phyloP scores from a whole-genome alignment of 225 moss, liverwort and hornwort genomes.

The Pseudoscleropodium purum region DNA sequence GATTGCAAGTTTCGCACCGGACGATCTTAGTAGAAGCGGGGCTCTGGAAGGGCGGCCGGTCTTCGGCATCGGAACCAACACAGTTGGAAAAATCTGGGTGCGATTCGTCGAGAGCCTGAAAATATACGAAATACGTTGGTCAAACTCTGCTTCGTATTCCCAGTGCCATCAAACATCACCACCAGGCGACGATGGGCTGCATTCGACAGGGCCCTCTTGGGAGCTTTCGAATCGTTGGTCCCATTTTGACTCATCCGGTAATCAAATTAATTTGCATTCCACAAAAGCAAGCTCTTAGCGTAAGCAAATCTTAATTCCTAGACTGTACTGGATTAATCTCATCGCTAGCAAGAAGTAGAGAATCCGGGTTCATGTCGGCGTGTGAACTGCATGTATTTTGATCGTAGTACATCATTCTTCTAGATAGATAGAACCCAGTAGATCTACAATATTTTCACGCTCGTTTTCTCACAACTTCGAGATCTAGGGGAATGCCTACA shows the following conservation, averaged over 20 bases:
- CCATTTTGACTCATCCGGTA: neutral
- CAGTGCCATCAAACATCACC: neutral
- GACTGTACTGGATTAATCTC: neutral
- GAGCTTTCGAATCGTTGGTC: neutral
- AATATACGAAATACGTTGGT: neutral
- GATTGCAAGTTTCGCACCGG: neutral
- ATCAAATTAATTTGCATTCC: neutral
- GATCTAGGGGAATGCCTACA: neutral
- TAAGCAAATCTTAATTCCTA: neutral
- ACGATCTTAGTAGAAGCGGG: neutral
- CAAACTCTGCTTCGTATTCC: neutral
- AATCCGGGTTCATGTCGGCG: neutral
- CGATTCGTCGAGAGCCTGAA: neutral
- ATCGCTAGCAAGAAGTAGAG: neutral
- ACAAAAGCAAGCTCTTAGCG: neutral
- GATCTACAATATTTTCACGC: neutral
- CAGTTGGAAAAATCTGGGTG: neutral
- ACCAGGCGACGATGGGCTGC: neutral
- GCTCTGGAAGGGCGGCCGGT: neutral
- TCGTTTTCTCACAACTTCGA: neutral
- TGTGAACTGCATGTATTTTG: neutral
- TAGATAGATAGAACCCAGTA: neutral
- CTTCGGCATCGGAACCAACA: neutral
- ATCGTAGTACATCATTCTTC: neutral
- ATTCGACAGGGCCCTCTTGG: fast-evolving